Conservation (phyloP, 2,329 filamentous ascomycete species). For the Monosporascus sp. region DNA sequence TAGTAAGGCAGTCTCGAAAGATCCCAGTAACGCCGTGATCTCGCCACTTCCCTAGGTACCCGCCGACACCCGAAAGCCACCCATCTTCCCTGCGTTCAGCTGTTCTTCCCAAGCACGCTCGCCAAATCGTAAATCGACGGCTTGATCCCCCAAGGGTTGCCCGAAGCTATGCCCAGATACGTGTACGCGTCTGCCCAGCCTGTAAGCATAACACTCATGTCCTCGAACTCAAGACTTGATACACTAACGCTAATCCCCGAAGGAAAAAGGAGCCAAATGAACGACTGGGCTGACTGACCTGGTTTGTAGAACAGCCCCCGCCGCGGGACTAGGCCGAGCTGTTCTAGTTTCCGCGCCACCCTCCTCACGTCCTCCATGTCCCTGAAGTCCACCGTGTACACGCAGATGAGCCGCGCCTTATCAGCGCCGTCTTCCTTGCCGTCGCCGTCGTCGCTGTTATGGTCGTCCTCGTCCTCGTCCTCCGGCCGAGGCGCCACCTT, state of each 20-base stretch:
- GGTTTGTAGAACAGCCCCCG: conserved; percentile 71
- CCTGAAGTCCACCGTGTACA: conserved; percentile 73
- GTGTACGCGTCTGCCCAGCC: conserved; percentile 57
- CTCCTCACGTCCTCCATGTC: conserved; percentile 64
- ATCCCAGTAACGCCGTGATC: not conserved
- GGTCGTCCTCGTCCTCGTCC: conserved; percentile 38
- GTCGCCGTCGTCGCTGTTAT: conserved; percentile 20
- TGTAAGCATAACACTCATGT: not conserved
- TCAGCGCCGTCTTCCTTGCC: conserved; percentile 35
- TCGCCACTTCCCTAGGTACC: not conserved
- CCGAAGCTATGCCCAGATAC: conserved; percentile 55
- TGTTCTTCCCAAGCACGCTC: conserved; percentile 30
- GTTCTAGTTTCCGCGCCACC: conserved; percentile 58
- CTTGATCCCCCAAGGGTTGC: conserved; percentile 58
- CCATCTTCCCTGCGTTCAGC: conserved; percentile 9
- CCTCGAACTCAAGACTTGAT: not conserved
- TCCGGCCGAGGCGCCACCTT: conserved; percentile 60
- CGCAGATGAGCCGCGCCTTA: conserved; percentile 59
- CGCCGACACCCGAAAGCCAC: not conserved
- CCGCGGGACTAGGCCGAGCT: conserved; percentile 53
- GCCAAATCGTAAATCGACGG: conserved; percentile 51
- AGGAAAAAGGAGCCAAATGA: not conserved
- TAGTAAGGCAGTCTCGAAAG: not conserved
- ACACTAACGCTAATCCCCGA: not conserved
- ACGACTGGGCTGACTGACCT: conserved; percentile 40